phyloP scores from a whole-genome alignment of 2,329 filamentous ascomycete species.

The Allantophomopsis cytisporea region DNA sequence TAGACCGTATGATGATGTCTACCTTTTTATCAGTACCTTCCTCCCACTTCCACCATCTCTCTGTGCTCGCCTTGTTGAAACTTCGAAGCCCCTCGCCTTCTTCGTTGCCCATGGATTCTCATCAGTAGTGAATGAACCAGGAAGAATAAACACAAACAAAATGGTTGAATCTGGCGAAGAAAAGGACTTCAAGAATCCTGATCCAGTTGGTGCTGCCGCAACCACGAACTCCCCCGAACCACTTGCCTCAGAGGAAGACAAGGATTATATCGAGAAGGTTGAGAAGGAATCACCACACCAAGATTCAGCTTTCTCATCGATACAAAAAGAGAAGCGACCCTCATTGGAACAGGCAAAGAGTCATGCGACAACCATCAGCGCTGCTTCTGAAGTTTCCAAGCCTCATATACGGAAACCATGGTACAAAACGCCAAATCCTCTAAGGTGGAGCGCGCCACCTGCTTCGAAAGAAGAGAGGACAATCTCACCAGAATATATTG shows the following conservation, averaged over 20 bases:
- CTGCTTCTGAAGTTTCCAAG: conserved; percentile 27
- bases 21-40: too few relatives aligned
- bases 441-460: conserved; percentile 43
- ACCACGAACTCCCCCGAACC: conserved; percentile 22
- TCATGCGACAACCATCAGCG: conserved; percentile 38
- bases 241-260: conserved; percentile 23
- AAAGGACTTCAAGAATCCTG: conserved; percentile 16
- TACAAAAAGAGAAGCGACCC: conserved; percentile 14
- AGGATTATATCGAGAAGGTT: conserved; percentile 17
- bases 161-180: conserved; percentile 12
- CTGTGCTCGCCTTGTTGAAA: neutral
- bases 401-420: conserved; percentile 38
- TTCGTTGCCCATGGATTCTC: too few relatives aligned
- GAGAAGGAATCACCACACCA: conserved; percentile 1
- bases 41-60: conserved; percentile 1
- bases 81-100: too few relatives aligned
- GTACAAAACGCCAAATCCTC: conserved; percentile 47
- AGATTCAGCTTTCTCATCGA: conserved; percentile 8
- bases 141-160: neutral
- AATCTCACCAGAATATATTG: conserved; percentile 56
- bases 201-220: conserved; percentile 19
- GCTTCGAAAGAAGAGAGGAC: conserved; percentile 37
- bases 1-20: too few relatives aligned
- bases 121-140: neutral
- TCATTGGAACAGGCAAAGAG: conserved; percentile 31